Conservation (phyloP, 2,329 filamentous ascomycete species). For the Aspergillus sp. region DNA sequence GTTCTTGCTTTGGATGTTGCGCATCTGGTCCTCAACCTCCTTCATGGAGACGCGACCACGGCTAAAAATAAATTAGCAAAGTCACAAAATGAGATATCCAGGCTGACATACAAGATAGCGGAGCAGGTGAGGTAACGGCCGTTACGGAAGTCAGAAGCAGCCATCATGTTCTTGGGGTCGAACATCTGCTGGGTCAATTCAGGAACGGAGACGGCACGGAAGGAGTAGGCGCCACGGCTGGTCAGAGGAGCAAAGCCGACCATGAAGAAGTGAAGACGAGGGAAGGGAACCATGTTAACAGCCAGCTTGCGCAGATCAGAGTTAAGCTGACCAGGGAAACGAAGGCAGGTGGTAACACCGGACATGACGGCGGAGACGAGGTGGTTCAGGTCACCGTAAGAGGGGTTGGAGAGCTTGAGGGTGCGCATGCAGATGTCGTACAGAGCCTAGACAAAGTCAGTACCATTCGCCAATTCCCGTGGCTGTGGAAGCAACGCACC, state of each 20-base stretch:
- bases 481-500: conserved; percentile 43
- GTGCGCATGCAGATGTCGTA: conserved; percentile 99
- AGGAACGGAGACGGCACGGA: conserved; percentile 95
- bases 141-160: conserved; percentile 99
- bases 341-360: conserved; percentile 95
- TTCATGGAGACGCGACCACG: conserved; percentile 99
- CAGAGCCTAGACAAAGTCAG: conserved; percentile 61
- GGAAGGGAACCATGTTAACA: conserved; percentile 99
- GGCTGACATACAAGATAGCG: conserved; percentile 76
- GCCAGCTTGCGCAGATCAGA: conserved; percentile 99
- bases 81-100: background rate
- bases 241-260: conserved; percentile 98
- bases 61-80: conserved; percentile 47
- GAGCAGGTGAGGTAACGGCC: conserved; percentile 99
- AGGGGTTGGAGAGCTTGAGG: conserved; percentile 97
- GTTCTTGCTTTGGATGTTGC: conserved; percentile 99
- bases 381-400: conserved; percentile 99
- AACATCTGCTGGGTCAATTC: conserved; percentile 99
- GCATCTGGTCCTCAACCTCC: conserved; percentile 99
- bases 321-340: conserved; percentile 99
- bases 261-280: conserved; percentile 99
- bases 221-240: conserved; percentile 85
- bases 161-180: conserved; percentile 99
- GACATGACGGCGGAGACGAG: conserved; percentile 99
- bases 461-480: background rate